Evolutionary conservation across 345 rosid genomes (phyloP).

Genomic region (Hibiscus syriacus): DNA sequence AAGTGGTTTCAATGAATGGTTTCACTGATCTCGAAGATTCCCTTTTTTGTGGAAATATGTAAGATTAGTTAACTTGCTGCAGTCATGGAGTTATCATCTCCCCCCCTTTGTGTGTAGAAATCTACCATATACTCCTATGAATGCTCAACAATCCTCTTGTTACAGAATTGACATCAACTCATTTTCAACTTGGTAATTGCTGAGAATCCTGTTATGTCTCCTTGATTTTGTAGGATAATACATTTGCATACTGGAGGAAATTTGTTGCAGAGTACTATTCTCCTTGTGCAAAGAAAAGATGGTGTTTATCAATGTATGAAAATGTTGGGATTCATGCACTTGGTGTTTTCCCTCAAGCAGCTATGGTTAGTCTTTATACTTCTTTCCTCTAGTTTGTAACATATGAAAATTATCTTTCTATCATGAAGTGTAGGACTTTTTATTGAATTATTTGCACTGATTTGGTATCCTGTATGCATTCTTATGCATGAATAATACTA

Average conservation of each 20-base stretch:
- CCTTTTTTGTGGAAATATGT: not conserved
- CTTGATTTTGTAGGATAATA: constrained; percentile 57
- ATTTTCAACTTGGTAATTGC: not conserved
- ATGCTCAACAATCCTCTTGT: constrained; percentile 8
- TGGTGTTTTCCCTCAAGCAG: constrained; percentile 93
- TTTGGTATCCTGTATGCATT: not conserved
- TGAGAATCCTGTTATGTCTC: constrained; percentile 10
- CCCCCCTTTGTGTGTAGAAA: not conserved
- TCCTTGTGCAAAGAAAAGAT: constrained; percentile 93
- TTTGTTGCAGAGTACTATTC: constrained; percentile 90
- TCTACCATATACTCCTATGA: constrained; percentile 5
- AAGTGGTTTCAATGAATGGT: not conserved
- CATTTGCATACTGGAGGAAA: constrained; percentile 92
- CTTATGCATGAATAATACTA: not conserved
- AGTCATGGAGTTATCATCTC: not conserved
- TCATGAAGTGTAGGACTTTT: not conserved
- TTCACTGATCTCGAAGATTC: not conserved
- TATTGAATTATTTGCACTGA: not conserved
- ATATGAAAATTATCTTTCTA: not conserved
- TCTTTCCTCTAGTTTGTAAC: not conserved
- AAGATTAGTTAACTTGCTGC: not conserved
- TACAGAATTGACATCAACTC: not conserved
- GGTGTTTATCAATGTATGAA: constrained; percentile 90
- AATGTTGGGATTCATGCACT: constrained; percentile 89
- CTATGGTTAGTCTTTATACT: constrained; percentile 60